These are phyloP conservation scores for Fraxinus anomala DNA, from an alignment of 257 asterid genomes.

Conservation along the genomic window DNA sequence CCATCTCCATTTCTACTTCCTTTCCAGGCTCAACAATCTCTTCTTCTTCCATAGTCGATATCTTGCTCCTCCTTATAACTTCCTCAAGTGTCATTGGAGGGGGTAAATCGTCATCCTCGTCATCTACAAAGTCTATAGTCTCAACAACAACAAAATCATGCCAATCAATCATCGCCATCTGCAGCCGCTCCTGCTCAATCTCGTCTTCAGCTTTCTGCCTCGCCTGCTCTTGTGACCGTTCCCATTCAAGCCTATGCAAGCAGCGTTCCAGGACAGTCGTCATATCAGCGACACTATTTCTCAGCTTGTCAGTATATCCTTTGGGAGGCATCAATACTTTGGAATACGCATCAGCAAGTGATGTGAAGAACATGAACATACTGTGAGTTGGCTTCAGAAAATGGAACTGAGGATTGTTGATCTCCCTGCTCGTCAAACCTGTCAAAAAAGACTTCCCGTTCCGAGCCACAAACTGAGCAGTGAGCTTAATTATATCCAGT, in stretches of 20 bases:
- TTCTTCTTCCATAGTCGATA: conserved; percentile 65
- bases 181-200: conserved; percentile 78
- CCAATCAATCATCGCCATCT: conserved; percentile 98
- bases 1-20: conserved; percentile 98
- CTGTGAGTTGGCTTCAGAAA: conserved; percentile 92
- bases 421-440: conserved; percentile 91
- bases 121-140: conserved; percentile 91
- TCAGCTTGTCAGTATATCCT: conserved; percentile 72
- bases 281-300: conserved; percentile 72
- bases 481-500: conserved; percentile 84
- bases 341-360: conserved; percentile 94
- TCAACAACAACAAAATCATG: conserved; percentile 96
- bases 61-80: conserved; percentile 94
- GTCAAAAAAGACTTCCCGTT: conserved; percentile 89
- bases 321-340: conserved; percentile 91
- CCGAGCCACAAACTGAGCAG: conserved; percentile 94
- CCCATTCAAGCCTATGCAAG: conserved; percentile 93
- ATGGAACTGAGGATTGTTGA: conserved; percentile 81
- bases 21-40: conserved; percentile 80
- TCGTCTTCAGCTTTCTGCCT: conserved; percentile 96
- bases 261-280: conserved; percentile 87
- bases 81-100: conserved; percentile 97
- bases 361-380: conserved; percentile 94
- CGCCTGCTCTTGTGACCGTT: conserved; percentile 88
- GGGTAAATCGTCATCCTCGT: conserved; percentile 92